Percentiles rank a stretch among this genome's conserved stretches.
Evolutionary conservation across 371 early-diverging fungal genomes (phyloP).

Genomic region (Apophysomyces trapeziformis): DNA sequence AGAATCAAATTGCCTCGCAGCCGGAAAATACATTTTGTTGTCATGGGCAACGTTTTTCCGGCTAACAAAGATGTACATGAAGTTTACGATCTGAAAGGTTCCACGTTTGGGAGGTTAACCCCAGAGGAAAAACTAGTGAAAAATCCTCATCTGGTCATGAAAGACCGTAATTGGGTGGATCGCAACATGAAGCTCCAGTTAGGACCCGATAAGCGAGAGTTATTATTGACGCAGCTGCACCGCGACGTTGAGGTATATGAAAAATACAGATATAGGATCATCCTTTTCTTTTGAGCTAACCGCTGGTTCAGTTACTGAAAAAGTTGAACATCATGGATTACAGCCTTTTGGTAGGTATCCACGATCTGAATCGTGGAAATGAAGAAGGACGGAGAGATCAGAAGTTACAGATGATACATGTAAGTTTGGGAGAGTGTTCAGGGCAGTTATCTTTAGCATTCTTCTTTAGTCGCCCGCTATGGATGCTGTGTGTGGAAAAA

Average conservation of each 20-base stretch:
- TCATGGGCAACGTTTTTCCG: constrained; percentile 98
- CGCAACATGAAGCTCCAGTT: constrained; percentile 70
- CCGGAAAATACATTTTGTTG: constrained; percentile 95
- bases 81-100: constrained; percentile 89
- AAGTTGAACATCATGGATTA: constrained; percentile 96
- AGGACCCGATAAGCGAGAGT: constrained; percentile 75
- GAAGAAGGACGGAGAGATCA: constrained; percentile 81
- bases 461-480: constrained; percentile 48
- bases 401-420: constrained; percentile 59
- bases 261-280: background rate
- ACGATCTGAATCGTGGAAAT: constrained; percentile 85
- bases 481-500: constrained; percentile 44
- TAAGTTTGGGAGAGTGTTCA: constrained; percentile 1
- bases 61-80: constrained; percentile 94
- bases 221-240: constrained; percentile 81
- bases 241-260: constrained; percentile 69
- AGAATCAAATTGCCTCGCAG: constrained; percentile 92
- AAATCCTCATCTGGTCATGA: constrained; percentile 84
- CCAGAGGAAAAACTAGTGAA: constrained; percentile 69
- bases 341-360: constrained; percentile 91
- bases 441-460: too few species aligned
- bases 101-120: constrained; percentile 40
- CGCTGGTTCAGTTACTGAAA: constrained; percentile 59
- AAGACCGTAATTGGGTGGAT: constrained; percentile 94
- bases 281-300: background rate